A percentile compares a stretch with the other conserved stretches of the same genome.
Evolutionary conservation across 768 basidiomycete species (phyloP).

Genomic region (Inosperma sp.): DNA sequence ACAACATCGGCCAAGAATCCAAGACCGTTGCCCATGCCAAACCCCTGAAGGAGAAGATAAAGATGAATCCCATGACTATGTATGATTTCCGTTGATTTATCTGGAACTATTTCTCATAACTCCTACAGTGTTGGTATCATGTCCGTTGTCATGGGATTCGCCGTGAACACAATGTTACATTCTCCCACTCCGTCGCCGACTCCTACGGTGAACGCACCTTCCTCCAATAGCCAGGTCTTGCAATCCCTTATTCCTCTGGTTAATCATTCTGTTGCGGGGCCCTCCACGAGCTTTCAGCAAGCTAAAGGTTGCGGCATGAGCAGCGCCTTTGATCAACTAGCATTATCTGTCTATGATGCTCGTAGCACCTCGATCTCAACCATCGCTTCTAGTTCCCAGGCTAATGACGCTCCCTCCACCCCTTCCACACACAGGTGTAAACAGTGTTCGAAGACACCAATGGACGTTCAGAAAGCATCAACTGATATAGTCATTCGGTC

Average conservation of each 20-base stretch:
- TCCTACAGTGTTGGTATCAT: constrained; percentile 58
- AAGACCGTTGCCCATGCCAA: constrained; percentile 35
- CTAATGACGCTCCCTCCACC: constrained; percentile 20
- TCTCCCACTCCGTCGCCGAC: constrained; percentile 33
- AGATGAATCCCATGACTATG: constrained; percentile 60
- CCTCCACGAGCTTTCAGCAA: constrained; percentile 23
- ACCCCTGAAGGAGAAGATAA: constrained; percentile 39
- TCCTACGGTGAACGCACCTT: constrained; percentile 27
- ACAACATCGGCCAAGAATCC: constrained; percentile 36
- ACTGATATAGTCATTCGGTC: constrained; percentile 26
- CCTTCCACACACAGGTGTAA: constrained; percentile 16
- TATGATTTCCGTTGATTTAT: constrained; percentile 34
- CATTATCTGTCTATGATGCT: constrained; percentile 48
- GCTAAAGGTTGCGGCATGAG: constrained; percentile 28
- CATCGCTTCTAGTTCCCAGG: constrained; percentile 26
- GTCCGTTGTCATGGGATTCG: constrained; percentile 61
- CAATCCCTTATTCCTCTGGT: constrained; percentile 37
- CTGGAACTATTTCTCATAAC: constrained; percentile 12
- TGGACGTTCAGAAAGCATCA: constrained; percentile 17
- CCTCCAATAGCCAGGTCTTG: constrained; percentile 32
- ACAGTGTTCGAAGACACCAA: constrained; percentile 14
- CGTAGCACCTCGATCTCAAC: constrained; percentile 42
- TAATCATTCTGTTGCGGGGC: constrained; percentile 34
- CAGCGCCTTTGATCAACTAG: constrained; percentile 43
- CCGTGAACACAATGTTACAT: constrained; percentile 49